These are phyloP conservation scores for Mycena olivaceomarginata DNA, from an alignment of 768 basidiomycete genomes.

Conservation along the genomic window DNA sequence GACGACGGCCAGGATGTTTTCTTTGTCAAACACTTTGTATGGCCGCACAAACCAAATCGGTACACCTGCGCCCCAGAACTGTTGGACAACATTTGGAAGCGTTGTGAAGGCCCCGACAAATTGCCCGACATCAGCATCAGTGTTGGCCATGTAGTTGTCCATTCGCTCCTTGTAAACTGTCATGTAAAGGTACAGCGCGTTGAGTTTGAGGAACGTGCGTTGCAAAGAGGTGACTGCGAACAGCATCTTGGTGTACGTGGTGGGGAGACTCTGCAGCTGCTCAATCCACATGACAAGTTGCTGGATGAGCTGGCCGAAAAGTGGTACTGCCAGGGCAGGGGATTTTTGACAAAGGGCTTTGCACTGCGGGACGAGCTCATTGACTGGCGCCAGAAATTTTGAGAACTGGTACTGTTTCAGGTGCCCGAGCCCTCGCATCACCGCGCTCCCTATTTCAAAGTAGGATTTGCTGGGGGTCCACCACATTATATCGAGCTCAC, in stretches of 20 bases:
- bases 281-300: not conserved
- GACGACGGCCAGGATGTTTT: not conserved
- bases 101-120: conserved; percentile 7
- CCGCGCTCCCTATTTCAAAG: too few species aligned
- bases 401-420: too few species aligned
- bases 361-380: too few species aligned
- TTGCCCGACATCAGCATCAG: not conserved
- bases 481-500: not conserved
- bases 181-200: conserved; percentile 6
- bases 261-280: conserved; percentile 13
- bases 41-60: conserved; percentile 18
- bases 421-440: too few species aligned
- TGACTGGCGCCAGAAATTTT: too few species aligned
- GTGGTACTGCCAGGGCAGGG: not conserved
- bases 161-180: not conserved
- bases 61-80: not conserved
- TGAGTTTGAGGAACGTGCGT: not conserved
- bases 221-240: conserved; percentile 15
- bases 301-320: not conserved
- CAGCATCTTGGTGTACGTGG: conserved; percentile 2
- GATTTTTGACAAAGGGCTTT: too few species aligned
- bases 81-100: not conserved
- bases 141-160: not conserved
- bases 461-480: too few species aligned
- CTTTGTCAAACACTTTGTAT: not conserved